These are phyloP conservation scores for Nicotiana rustica DNA, from an alignment of 305 asterid species.

Conservation along the genomic window DNA sequence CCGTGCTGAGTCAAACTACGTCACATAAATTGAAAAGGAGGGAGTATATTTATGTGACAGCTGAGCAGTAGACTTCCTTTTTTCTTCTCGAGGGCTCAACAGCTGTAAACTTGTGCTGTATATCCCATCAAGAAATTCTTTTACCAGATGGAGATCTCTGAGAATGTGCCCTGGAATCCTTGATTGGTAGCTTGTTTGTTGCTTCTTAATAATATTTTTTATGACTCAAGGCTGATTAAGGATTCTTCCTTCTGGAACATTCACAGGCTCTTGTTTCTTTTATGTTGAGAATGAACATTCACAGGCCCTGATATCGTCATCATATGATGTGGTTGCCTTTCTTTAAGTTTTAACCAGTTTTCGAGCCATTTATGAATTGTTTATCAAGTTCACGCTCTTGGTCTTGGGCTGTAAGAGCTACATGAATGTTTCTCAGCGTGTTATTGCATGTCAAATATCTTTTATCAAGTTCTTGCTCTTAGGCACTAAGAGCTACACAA, in stretches of 20 bases:
- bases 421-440: background rate
- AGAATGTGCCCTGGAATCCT: background rate
- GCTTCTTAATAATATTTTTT: background rate
- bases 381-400: conserved; percentile 4
- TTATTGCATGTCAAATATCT: background rate
- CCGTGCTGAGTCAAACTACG: too few relatives aligned
- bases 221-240: background rate
- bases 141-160: background rate
- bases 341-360: background rate
- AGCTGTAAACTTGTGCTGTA: background rate
- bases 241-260: background rate
- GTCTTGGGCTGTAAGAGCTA: conserved; percentile 13
- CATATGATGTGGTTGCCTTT: background rate
- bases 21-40: too few relatives aligned
- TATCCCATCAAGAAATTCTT: background rate
- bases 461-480: background rate
- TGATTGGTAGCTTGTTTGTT: background rate
- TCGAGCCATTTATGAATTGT: conserved; percentile 7
- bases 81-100: background rate
- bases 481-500: background rate
- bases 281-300: background rate
- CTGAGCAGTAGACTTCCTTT: background rate
- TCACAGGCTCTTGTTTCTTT: background rate
- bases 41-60: background rate
- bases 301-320: background rate